Evolutionary conservation across 192 early-diverging fungal genomes (phyloP).

Genomic region (Mycoemilia scoparia): DNA sequence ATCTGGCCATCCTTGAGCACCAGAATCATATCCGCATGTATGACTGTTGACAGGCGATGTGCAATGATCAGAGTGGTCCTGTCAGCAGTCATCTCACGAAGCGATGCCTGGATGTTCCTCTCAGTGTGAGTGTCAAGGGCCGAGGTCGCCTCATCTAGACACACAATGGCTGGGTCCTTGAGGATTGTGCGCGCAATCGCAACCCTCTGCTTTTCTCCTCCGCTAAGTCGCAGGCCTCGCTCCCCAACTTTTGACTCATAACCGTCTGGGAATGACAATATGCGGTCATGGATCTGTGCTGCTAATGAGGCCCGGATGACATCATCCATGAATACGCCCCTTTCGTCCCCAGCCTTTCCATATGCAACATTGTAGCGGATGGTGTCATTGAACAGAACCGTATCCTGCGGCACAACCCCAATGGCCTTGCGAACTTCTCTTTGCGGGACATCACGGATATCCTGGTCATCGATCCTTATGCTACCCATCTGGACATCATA

Average conservation of each 20-base stretch:
- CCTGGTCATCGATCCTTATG: conserved; percentile 68
- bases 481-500: conserved; percentile 70
- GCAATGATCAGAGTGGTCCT: conserved; percentile 79
- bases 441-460: conserved; percentile 45
- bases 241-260: conserved; percentile 83
- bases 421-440: conserved; percentile 49
- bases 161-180: conserved; percentile 72
- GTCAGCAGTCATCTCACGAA: conserved; percentile 53
- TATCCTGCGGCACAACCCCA: conserved; percentile 90
- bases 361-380: conserved; percentile 92
- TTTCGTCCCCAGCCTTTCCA: conserved; percentile 26
- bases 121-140: conserved; percentile 77
- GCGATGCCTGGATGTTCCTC: conserved; percentile 69
- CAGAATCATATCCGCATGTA: conserved; percentile 70
- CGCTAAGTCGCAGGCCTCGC: conserved; percentile 70
- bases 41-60: conserved; percentile 69
- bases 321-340: conserved; percentile 43
- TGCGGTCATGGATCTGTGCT: conserved; percentile 61
- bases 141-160: conserved; percentile 87
- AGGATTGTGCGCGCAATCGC: conserved; percentile 85
- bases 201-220: conserved; percentile 88
- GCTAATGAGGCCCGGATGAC: conserved; percentile 49
- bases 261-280: conserved; percentile 52
- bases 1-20: conserved; percentile 67
- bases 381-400: conserved; percentile 91